Percentiles rank a stretch among this genome's conserved stretches.
Conservation (phyloP, 768 basidiomycete species). For the Gloeostereum incarnatum region DNA sequence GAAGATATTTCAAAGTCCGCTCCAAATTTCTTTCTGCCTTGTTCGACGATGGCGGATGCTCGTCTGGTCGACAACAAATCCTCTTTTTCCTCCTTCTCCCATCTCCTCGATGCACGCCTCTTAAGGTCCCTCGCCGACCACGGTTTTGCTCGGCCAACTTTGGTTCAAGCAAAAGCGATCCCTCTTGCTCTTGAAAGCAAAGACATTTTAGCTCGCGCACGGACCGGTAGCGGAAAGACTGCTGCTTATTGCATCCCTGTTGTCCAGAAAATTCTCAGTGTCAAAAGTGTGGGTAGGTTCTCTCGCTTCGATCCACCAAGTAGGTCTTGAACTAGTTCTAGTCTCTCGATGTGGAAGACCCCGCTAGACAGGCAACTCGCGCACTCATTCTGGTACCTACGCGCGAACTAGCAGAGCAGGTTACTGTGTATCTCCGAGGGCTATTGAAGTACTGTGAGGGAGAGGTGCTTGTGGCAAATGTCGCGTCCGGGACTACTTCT, state of each 20-base stretch:
- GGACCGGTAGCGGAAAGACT: constrained; percentile 96
- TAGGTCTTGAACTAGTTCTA: constrained; percentile 9
- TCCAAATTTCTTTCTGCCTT: not conserved
- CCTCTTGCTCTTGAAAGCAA: constrained; percentile 82
- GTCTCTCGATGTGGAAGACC: constrained; percentile 29
- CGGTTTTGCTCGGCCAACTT: constrained; percentile 85
- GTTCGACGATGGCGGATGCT: constrained; percentile 30
- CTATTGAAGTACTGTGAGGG: constrained; percentile 74
- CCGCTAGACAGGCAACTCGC: constrained; percentile 49
- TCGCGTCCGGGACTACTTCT: constrained; percentile 60
- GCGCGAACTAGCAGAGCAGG: constrained; percentile 88
- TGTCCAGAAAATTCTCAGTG: constrained; percentile 76
- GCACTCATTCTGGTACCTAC: constrained; percentile 84
- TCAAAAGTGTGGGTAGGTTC: constrained; percentile 60
- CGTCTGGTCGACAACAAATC: constrained; percentile 37
- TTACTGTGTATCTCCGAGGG: constrained; percentile 54
- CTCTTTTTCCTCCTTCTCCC: constrained; percentile 54
- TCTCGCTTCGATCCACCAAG: not conserved
- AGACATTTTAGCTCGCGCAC: constrained; percentile 89
- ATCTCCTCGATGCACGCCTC: constrained; percentile 77
- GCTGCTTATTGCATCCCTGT: constrained; percentile 92
- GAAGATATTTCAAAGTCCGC: not conserved
- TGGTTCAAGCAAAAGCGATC: constrained; percentile 87
- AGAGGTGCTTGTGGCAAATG: constrained; percentile 62
- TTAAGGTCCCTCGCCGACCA: constrained; percentile 85